Evolutionary conservation across 139 green algal genomes (phyloP), one percentile per base, ranked within the genome.

Genomic region (Coelastrella sp.): DNA sequence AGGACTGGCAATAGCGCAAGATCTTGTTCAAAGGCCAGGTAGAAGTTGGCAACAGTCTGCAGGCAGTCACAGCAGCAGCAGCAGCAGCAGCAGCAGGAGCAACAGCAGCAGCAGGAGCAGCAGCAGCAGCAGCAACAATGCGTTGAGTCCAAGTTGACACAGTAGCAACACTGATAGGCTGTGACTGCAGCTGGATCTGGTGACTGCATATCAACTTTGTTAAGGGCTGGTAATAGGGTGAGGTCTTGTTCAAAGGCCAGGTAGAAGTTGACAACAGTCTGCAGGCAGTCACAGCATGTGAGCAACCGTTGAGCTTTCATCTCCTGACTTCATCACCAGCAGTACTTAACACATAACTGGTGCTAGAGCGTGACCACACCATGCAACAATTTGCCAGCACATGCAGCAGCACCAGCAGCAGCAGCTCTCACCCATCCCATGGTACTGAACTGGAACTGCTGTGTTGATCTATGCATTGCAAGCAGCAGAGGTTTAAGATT

Each of bases 191-290:
- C 92, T 5, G 96, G 96, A 20, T 99, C 96, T 17, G 97, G 96
- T 14, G 93, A 86, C 3, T 94, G 90, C 88, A 98, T 92, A 90
- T 99, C 97, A 23, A 98, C 94, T 91, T 99, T 99, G 94, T 99
- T 99, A 7, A 99, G 93, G 17, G 98, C 94, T 4, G 97, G 96
- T 14, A 99, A 90, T 20, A 99, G 95, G 3, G 91, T 92, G 20
- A 99, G 94, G 76, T 95, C 95, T 83, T 97, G 94, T 65, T 99
- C 98, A 86, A 97, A 96, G 0, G 98, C 98, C 17, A 99, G 92
- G 85, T 95, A 98, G 92, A 98, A 99, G 93, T 99, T 99, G 58
- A 98, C 97, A 23, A 99, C 93, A 11, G 97, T 99, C 92, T 98
- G 90, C 19, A 4, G 57, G 61, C 80, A 73, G 60, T 8, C 74